phyloP scores from a whole-genome alignment of 1,284 basidiomycete genomes.

The Boletus smithii region DNA sequence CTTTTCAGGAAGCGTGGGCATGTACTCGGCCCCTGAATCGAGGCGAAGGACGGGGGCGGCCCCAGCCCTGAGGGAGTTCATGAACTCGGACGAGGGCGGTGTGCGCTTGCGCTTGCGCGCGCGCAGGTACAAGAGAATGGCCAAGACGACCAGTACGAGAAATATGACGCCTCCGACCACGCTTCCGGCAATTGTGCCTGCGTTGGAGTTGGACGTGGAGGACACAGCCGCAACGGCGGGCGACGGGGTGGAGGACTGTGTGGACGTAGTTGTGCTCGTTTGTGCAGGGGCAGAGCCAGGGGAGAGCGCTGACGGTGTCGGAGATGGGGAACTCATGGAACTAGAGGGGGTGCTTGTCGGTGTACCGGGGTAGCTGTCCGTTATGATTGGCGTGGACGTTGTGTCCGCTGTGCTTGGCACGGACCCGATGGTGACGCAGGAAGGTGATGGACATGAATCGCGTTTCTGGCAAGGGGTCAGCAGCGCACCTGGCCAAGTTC shows the following conservation, averaged over 20 bases:
- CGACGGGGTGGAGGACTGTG: not conserved
- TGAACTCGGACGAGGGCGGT: conserved; percentile 52
- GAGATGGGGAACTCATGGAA: no score
- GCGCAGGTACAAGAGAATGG: conserved; percentile 34
- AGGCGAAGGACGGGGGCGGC: conserved; percentile 28
- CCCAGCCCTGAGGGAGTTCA: conserved; percentile 27
- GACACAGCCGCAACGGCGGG: conserved; percentile 13
- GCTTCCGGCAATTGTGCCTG: conserved; percentile 43
- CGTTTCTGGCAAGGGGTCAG: conserved; percentile 12
- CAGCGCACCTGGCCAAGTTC: not conserved
- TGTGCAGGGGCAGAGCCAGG: not conserved
- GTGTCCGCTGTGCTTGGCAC: no score
- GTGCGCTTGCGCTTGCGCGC: conserved; percentile 37
- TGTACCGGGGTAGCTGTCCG: no score
- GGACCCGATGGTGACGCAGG: no score
- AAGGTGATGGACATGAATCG: not conserved
- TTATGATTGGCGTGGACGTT: no score
- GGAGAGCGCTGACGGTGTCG: not conserved
- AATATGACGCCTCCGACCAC: conserved; percentile 40
- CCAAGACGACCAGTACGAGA: conserved; percentile 28
- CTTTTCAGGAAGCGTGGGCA: conserved; percentile 21
- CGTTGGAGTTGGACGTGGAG: conserved; percentile 7
- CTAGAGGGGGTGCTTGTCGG: no score
- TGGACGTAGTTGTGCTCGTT: not conserved
- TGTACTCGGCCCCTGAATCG: conserved; percentile 23